Evolutionary conservation across 1,139 yeast species (phyloP).

Genomic region (Wickerhamiella pararugosa): DNA sequence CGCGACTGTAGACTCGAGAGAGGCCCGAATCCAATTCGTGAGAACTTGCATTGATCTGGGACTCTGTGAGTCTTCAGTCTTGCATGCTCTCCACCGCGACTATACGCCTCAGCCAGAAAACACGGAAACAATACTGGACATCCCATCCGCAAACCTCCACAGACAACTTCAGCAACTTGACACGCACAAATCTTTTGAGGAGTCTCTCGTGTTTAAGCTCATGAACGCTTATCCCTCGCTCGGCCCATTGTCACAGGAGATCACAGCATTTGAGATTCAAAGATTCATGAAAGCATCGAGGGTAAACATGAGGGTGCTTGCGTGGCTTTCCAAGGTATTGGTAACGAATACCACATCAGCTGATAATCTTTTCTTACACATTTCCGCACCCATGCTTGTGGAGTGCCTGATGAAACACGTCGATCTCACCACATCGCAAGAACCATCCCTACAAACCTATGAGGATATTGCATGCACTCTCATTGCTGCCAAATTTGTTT

Average conservation of each 20-base stretch:
- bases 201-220: background rate
- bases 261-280: constrained; percentile 1
- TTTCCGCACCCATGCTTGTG: constrained; percentile 5
- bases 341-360: constrained; percentile 5
- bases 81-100: constrained; percentile 13
- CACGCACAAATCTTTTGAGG: background rate
- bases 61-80: constrained; percentile 15
- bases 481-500: constrained; percentile 34
- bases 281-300: constrained; percentile 3
- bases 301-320: constrained; percentile 1
- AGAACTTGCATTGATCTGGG: constrained; percentile 13
- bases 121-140: constrained; percentile 2
- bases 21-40: constrained; percentile 10
- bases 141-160: constrained; percentile 1
- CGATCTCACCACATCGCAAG: constrained; percentile 25
- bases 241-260: constrained; percentile 3
- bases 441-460: constrained; percentile 45
- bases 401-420: constrained; percentile 23
- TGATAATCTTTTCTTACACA: constrained; percentile 12
- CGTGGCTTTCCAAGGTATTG: constrained; percentile 6
- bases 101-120: constrained; percentile 10
- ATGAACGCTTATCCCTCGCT: background rate
- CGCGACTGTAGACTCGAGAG: constrained; percentile 11
- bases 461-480: constrained; percentile 49
- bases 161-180: constrained; percentile 1